Evolutionary conservation across 768 basidiomycete species (phyloP).

Genomic region (Rhodotorula taiwanensis): DNA sequence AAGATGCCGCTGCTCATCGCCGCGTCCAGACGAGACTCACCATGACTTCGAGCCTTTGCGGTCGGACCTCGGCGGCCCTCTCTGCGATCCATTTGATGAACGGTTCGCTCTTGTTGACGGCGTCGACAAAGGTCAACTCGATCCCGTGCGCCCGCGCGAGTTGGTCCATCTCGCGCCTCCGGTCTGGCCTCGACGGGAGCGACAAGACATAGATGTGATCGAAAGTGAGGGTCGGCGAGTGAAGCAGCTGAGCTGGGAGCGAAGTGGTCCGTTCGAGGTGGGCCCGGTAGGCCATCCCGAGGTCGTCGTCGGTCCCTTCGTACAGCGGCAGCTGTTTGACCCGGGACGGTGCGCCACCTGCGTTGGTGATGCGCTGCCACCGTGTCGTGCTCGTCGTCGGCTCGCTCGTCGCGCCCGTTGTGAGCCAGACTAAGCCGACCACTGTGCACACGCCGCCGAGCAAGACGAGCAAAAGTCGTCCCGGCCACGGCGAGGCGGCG

Average conservation of each 20-base stretch:
- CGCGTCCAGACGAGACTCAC: not conserved
- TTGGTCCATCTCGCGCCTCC: conserved; percentile 38
- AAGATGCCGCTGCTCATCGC: no score
- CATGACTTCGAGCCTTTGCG: conserved; percentile 23
- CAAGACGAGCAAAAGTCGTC: no score
- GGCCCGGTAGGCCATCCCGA: conserved; percentile 10
- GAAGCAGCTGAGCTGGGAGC: conserved; percentile 9
- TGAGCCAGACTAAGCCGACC: no score
- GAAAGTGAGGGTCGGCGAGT: conserved; percentile 40
- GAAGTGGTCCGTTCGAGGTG: conserved; percentile 33
- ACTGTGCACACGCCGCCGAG: no score
- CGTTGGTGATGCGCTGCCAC: no score
- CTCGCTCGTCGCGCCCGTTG: no score
- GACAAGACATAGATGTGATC: conserved; percentile 41
- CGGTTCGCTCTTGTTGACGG: conserved; percentile 33
- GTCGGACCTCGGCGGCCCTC: conserved; percentile 31
- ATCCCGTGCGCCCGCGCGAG: conserved; percentile 39
- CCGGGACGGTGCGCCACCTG: no score
- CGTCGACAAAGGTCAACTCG: conserved; percentile 42
- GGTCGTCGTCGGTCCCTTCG: not conserved
- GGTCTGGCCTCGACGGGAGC: conserved; percentile 36
- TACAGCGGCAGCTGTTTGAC: not conserved
- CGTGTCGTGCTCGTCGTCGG: no score
- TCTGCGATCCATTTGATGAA: conserved; percentile 41
- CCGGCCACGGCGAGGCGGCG: no score